phyloP scores from a whole-genome alignment of 192 early-diverging fungal genomes.

The Coemansia furcata region DNA sequence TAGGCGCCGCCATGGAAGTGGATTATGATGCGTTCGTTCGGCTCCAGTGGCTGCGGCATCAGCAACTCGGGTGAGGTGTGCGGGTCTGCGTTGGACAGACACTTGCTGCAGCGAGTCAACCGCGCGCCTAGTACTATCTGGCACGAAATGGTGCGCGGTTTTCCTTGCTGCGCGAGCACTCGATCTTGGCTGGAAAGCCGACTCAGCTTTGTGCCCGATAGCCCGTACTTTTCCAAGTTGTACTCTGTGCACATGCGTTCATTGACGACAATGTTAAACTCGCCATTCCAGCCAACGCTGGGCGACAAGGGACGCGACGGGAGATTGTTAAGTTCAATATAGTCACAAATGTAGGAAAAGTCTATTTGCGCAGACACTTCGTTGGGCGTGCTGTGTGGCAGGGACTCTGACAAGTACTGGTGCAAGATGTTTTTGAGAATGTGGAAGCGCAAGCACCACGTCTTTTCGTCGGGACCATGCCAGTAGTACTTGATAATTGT shows the following conservation, averaged over 20 bases:
- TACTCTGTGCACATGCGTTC: constrained; percentile 4
- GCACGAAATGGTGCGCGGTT: constrained; percentile 29
- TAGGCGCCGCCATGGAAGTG: constrained; percentile 52
- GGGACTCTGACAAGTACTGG: constrained; percentile 30
- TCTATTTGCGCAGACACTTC: constrained; percentile 23
- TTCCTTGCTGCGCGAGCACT: neutral
- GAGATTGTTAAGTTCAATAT: constrained; percentile 38
- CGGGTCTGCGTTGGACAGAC: neutral
- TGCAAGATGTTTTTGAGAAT: constrained; percentile 32
- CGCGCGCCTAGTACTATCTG: constrained; percentile 28
- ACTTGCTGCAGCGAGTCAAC: neutral
- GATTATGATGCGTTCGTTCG: constrained; percentile 30
- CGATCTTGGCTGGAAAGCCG: constrained; percentile 18
- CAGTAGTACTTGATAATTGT: constrained; percentile 29
- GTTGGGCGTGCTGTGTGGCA: constrained; percentile 36
- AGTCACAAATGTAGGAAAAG: constrained; percentile 28
- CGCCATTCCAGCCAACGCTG: constrained; percentile 22
- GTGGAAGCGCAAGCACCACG: constrained; percentile 37
- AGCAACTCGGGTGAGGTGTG: neutral
- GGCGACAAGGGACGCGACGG: constrained; percentile 15
- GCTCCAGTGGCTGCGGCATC: constrained; percentile 9
- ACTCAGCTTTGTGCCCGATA: constrained; percentile 22
- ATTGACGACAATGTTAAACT: constrained; percentile 25
- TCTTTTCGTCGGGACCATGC: constrained; percentile 25
- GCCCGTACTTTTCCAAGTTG: constrained; percentile 14